Base-by-base conservation (phyloP, 228 moss, liverwort and hornwort genomes). In the Sphagnum fallax region DNA sequence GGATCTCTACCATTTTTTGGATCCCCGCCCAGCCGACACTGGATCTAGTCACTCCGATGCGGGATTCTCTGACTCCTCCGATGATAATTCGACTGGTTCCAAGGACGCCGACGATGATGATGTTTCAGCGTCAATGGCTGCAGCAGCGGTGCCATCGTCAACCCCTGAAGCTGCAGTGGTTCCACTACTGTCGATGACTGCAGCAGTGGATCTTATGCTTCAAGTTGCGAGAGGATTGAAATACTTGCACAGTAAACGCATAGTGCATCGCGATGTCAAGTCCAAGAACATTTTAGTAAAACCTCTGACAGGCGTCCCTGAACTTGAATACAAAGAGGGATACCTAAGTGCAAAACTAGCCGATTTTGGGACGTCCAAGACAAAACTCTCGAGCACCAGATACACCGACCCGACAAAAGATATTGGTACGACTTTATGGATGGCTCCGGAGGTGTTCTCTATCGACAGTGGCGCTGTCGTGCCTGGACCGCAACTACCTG, bases 201-300 rank as follows among this genome's bases (percentile, higher is more conserved):
- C 52, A 47, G 67, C 67, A 14, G 76, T 80, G 0, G 74, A 71
- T 53, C 10, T 80, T 12, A 80, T 76, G 80, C 68, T 80, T 15
- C 74, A 80, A 48, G 74, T 76, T 5, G 76, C 51, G 4, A 76
- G 76, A 61, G 80, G 71, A 49, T 52, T 76, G 53, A 69, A 11
- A 61, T 76, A 74, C 57, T 49, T 76, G 8, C 80, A 76, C 57
- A 62, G 61, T 65, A 71, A 71, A 50, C n/a, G 11, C 6, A 51
- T 76, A 50, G 74, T 51, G 4, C 76, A 77, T 64, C 77, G 74
- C 47, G 73, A 76, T 73, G 64, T 76, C 4, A 80, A 73, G 50
- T 74, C 73, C 4, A 7, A 0, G 4, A 77, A 81, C 51, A 62
- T 81, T 71, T 8, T 76, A 9, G 16, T 77, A 5, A 48, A 14